Base-by-base conservation (phyloP, 805 yeast genomes). In the Metschnikowia shivogae region DNA sequence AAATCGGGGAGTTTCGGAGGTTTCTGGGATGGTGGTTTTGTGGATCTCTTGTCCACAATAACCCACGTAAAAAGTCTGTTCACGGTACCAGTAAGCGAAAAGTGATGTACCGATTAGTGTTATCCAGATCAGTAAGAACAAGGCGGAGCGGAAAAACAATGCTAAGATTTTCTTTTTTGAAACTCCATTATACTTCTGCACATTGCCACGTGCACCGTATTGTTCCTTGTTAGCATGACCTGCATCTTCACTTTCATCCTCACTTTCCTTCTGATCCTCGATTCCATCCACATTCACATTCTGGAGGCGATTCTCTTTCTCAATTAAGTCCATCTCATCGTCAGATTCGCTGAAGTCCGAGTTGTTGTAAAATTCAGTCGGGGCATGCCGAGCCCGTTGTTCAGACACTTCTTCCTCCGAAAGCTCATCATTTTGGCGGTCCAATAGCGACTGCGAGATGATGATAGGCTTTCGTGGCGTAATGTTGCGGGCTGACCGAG, bases 1-100 rank as follows among this genome's bases (percentile, higher is more conserved):
- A 37, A 61, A 56, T 0, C 63, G 56, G 27, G 65, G 64, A 5
- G 60, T 54, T 5, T 61, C 56, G 3, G 55, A 52, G 22, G 58
- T 44, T 11, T 51, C 39, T 1, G 70, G 67, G 40, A 77, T 63
- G 5, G 76, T 70, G 14, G 74, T 72, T 39, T 65, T 63, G 49
- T 70, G 45, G 11, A 80, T 66, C 55, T 82, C 86, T 29, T 72
- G 65, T 0, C 89, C 89, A 68, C 96, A 89, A 61, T 80, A 89
- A 0, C 96, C 96, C 34, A 80, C 72, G 29, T 77, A 65, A 11
- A 76, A 54, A 34, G 77, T 73, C 58, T 85, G 84, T 48, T 83
- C 82, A 38, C 86, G 68, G 63, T 82, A 84, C 84, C 87, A 80
- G 43, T 75, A 64, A 0, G 70, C 73, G 52, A 72, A 70, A 5